A percentile compares a stretch with the other conserved stretches of the same genome.
Conservation (phyloP, 306 rosid species). For the Casuarina equisetifolia region DNA sequence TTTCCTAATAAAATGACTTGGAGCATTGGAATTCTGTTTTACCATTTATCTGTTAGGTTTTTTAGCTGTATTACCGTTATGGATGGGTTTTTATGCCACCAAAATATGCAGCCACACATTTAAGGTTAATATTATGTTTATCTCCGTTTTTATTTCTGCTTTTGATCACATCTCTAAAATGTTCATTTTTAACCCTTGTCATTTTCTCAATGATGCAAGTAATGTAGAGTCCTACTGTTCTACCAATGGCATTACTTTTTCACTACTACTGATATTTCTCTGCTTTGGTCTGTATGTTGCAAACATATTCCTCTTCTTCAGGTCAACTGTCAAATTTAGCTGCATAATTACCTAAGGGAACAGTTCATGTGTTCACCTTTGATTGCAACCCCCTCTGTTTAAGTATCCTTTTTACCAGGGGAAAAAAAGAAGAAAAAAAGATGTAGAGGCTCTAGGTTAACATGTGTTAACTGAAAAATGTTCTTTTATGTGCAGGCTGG, state of each 20-base stretch:
- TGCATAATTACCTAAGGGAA: background rate
- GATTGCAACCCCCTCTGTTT: background rate
- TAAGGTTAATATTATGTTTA: background rate
- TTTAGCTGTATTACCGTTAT: background rate
- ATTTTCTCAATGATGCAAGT: slow-evolving; percentile 5
- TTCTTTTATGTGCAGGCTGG: slow-evolving; percentile 63
- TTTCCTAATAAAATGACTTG: background rate
- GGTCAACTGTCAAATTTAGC: background rate
- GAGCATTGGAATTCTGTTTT: background rate
- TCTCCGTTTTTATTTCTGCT: background rate
- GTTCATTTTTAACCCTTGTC: background rate
- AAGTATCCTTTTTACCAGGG: no score
- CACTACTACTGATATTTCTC: background rate
- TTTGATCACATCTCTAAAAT: no score
- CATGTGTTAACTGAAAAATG: background rate
- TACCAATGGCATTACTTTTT: background rate
- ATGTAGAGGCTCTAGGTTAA: background rate
- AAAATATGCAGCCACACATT: background rate
- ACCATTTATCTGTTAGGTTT: background rate
- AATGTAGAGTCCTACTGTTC: background rate
- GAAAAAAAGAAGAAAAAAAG: background rate
- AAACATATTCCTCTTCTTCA: background rate
- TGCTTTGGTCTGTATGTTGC: background rate
- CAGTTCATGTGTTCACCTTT: background rate
- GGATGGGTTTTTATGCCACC: background rate